phyloP scores from a whole-genome alignment of 2,329 filamentous ascomycete genomes.

The Aspergillus sp. region DNA sequence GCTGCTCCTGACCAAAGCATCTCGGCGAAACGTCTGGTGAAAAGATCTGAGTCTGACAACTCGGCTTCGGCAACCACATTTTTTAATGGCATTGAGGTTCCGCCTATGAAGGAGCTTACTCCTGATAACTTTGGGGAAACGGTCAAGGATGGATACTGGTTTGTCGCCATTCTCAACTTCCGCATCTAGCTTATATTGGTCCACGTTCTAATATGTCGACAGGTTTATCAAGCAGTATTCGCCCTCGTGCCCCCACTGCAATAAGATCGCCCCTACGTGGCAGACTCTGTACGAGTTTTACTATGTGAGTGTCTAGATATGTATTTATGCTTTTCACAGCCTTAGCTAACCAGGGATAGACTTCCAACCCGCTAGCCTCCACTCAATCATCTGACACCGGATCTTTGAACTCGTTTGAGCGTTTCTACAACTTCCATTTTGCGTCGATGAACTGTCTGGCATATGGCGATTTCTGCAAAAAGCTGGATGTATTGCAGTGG shows the following conservation, averaged over 20 bases:
- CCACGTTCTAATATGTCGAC: slow-evolving; percentile 17
- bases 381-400: slow-evolving; percentile 52
- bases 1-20: slow-evolving; percentile 24
- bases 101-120: slow-evolving; percentile 49
- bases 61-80: slow-evolving; percentile 36
- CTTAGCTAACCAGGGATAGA: slow-evolving; percentile 51
- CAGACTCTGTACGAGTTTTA: slow-evolving; percentile 97
- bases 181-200: background rate
- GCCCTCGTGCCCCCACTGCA: slow-evolving; percentile 67
- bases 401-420: slow-evolving; percentile 67
- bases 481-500: slow-evolving; percentile 66
- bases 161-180: slow-evolving; percentile 18
- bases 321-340: slow-evolving; percentile 1
- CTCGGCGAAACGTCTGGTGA: slow-evolving; percentile 25
- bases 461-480: slow-evolving; percentile 73
- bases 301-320: slow-evolving; percentile 43
- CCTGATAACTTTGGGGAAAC: slow-evolving; percentile 50
- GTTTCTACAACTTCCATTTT: slow-evolving; percentile 88
- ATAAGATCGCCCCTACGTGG: slow-evolving; percentile 75
- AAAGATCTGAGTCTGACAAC: slow-evolving; percentile 25
- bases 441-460: slow-evolving; percentile 82
- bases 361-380: slow-evolving; percentile 68
- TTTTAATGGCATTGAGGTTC: slow-evolving; percentile 55
- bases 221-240: slow-evolving; percentile 57
- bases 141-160: slow-evolving; percentile 55